Evolutionary conservation across 768 basidiomycete species (phyloP).

Genomic region (Crepidotus variabilis): DNA sequence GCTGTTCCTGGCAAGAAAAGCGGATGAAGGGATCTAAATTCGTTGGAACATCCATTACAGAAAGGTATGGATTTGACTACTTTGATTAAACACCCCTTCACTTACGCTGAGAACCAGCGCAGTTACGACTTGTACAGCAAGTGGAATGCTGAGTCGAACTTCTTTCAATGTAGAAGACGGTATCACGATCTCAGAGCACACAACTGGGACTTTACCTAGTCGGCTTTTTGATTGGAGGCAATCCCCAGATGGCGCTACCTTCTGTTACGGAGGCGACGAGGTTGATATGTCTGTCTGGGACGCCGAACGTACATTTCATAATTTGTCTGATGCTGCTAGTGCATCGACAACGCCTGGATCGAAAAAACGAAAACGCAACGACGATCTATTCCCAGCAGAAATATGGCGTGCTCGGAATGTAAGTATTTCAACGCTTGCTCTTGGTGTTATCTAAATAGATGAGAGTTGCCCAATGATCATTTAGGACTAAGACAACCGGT

Average conservation of each 20-base stretch:
- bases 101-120: slow-evolving; percentile 28
- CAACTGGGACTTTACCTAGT: slow-evolving; percentile 50
- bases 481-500: slow-evolving; percentile 77
- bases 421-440: slow-evolving; percentile 10
- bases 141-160: slow-evolving; percentile 64
- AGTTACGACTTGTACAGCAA: slow-evolving; percentile 69
- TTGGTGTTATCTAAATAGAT: neutral
- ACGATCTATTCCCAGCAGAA: slow-evolving; percentile 65
- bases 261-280: slow-evolving; percentile 84
- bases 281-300: slow-evolving; percentile 84
- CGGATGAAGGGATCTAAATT: slow-evolving; percentile 55
- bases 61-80: slow-evolving; percentile 38
- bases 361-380: slow-evolving; percentile 59
- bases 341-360: slow-evolving; percentile 12
- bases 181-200: slow-evolving; percentile 7
- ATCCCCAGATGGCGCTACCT: slow-evolving; percentile 46
- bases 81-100: neutral
- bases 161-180: slow-evolving; percentile 20
- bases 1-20: slow-evolving; percentile 61
- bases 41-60: slow-evolving; percentile 52
- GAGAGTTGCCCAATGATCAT: slow-evolving; percentile 66
- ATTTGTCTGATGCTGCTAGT: slow-evolving; percentile 13
- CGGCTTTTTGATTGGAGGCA: slow-evolving; percentile 69
- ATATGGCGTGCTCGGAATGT: slow-evolving; percentile 86
- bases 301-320: slow-evolving; percentile 51